phyloP scores from a whole-genome alignment of 2,329 filamentous ascomycete genomes.

The Phialocephala subalpina region DNA sequence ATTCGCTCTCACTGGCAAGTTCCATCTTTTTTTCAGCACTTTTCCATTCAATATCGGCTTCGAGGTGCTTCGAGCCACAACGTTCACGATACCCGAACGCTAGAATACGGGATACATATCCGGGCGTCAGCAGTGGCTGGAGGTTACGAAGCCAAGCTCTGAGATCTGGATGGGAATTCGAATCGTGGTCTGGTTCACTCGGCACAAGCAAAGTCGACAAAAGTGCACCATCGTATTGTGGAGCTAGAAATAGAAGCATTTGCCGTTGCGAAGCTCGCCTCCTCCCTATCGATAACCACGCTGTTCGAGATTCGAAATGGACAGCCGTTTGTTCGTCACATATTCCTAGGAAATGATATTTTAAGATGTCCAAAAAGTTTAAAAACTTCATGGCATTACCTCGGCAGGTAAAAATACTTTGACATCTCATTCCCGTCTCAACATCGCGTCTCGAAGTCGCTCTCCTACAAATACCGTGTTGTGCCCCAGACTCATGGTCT shows the following conservation, averaged over 20 bases:
- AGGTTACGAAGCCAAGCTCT: background rate
- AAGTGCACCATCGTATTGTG: constrained; percentile 13
- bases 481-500: constrained; percentile 12
- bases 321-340: background rate
- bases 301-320: background rate
- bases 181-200: background rate
- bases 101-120: background rate
- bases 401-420: constrained; percentile 20
- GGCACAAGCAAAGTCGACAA: background rate
- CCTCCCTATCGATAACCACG: background rate
- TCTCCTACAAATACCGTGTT: constrained; percentile 25
- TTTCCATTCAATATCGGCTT: constrained; percentile 19
- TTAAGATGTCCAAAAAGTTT: background rate
- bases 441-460: constrained; percentile 28
- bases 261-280: background rate
- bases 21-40: constrained; percentile 7
- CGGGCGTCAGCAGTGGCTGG: background rate
- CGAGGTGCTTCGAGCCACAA: constrained; percentile 19
- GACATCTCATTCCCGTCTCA: constrained; percentile 24
- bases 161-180: background rate
- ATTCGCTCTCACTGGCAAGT: constrained; percentile 30
- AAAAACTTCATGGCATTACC: constrained; percentile 22
- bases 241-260: constrained; percentile 23
- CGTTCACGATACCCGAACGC: background rate
- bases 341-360: background rate